Evolutionary conservation across 148 eudicot genomes (phyloP).

Genomic region (Camellia sinensis): DNA sequence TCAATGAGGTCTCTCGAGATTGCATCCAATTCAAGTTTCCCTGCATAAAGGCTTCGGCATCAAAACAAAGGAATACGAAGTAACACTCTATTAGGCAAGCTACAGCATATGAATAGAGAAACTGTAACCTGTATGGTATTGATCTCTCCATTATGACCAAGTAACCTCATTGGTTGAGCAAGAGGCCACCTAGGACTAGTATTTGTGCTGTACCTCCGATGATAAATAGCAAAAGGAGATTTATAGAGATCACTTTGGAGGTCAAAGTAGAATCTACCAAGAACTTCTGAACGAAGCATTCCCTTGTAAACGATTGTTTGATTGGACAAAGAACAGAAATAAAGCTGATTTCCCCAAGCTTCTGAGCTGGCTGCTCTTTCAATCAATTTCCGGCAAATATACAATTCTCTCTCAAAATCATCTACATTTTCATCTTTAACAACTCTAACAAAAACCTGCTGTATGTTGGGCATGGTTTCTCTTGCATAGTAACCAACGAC

Average conservation of each 20-base stretch:
- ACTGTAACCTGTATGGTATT: slow-evolving; percentile 91
- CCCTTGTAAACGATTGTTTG: slow-evolving; percentile 98
- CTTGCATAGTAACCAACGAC: slow-evolving; percentile 84
- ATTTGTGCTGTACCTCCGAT: slow-evolving; percentile 96
- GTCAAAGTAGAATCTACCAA: slow-evolving; percentile 82
- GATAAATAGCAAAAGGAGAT: slow-evolving; percentile 93
- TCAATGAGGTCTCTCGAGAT: slow-evolving; percentile 83
- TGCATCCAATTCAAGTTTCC: slow-evolving; percentile 99
- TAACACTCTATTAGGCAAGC: neutral
- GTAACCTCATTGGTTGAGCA: slow-evolving; percentile 99
- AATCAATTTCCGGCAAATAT: slow-evolving; percentile 86
- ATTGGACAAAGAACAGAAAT: slow-evolving; percentile 93
- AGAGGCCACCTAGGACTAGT: slow-evolving; percentile 99
- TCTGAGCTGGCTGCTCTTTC: slow-evolving; percentile 69
- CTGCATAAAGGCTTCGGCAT: slow-evolving; percentile 37
- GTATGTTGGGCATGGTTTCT: slow-evolving; percentile 95
- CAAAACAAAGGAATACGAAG: slow-evolving; percentile 11
- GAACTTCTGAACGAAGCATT: slow-evolving; percentile 96
- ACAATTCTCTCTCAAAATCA: slow-evolving; percentile 94
- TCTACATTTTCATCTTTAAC: slow-evolving; percentile 71
- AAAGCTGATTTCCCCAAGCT: slow-evolving; percentile 85
- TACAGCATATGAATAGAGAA: slow-evolving; percentile 14
- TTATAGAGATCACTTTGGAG: slow-evolving; percentile 73
- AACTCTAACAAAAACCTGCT: slow-evolving; percentile 80
- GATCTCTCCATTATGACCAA: slow-evolving; percentile 99